These are phyloP conservation scores for Pichia manshurica DNA, from an alignment of 805 yeast species.

Conservation along the genomic window DNA sequence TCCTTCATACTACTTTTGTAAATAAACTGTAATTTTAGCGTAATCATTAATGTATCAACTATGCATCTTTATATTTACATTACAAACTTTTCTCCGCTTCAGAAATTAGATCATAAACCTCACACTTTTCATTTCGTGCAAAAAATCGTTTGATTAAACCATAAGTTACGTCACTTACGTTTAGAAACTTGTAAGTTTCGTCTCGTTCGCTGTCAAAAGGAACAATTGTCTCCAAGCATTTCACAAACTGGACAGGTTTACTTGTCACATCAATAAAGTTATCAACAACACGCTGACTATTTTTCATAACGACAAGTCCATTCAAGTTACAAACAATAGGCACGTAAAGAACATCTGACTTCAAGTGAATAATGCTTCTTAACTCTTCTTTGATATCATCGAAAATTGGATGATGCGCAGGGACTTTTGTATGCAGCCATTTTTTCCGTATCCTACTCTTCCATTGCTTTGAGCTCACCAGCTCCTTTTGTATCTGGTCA, in stretches of 20 bases:
- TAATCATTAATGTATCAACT: not conserved
- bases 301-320: conserved; percentile 19
- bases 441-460: conserved; percentile 22
- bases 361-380: conserved; percentile 11
- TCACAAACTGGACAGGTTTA: conserved; percentile 29
- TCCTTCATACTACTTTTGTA: not conserved
- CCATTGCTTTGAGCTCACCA: conserved; percentile 19
- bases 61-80: not conserved
- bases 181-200: conserved; percentile 21
- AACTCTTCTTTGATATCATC: conserved; percentile 25
- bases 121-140: conserved; percentile 11
- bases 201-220: not conserved
- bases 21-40: not conserved
- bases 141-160: conserved; percentile 25
- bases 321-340: conserved; percentile 29
- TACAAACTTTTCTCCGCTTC: conserved; percentile 9
- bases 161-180: conserved; percentile 28
- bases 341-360: conserved; percentile 16
- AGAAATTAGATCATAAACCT: conserved; percentile 11
- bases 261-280: conserved; percentile 29
- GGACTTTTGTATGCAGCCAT: conserved; percentile 28
- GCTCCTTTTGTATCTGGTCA: conserved; percentile 9
- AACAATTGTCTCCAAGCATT: conserved; percentile 27
- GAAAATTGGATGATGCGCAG: conserved; percentile 32
- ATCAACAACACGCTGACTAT: conserved; percentile 19